Evolutionary conservation across 352 stramenopile genomes (phyloP), one percentile per base, ranked within the genome.

Genomic region (Peronospora belbahrii): DNA sequence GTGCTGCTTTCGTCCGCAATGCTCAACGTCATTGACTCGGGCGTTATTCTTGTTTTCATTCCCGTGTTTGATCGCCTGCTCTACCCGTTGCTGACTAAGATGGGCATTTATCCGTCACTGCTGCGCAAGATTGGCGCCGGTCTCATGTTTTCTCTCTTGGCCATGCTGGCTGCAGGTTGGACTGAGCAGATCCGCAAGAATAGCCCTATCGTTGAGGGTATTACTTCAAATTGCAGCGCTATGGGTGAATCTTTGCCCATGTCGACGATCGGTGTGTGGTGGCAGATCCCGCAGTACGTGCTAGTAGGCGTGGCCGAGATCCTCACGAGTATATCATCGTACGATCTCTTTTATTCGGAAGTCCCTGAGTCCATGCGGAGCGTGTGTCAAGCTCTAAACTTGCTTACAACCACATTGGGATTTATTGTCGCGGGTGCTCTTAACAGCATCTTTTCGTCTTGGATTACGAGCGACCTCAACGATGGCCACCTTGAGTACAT

Each of bases 311-410:
- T 94, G 43, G 83, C 76, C 11, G 85, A 95, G 52, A 96, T 96
- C 52, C 57, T 96, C 43, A 88, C 82, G 17, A 93, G 78, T 50
- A 96, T 95, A 39, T 89, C 85, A 3, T 68, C 83, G 6, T 93
- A 92, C 64, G 83, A 92, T 53, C 56, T 97, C n/a, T 97, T 96
- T 56, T 96, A 96, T 59, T 91, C 83, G 13, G 84, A 97, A 58
- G 86, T 94, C 3, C 88, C 88, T 7, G 74, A 85, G 59, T 87
- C 74, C 19, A 96, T 96, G 87, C 76, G 87, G 36, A 95, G 85
- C 45, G 83, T 96, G 4, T 93, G 83, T 44, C 84, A 95, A 37
- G 83, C 87, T 7, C 70, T 95, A 6, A 96, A 96, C 48, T 36
- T 97, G 32, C 61, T 96, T 14, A 96, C 85, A 1, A 96, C 81